These are phyloP conservation scores for Striga hermonthica DNA, from an alignment of 305 asterid species.

Conservation along the genomic window DNA sequence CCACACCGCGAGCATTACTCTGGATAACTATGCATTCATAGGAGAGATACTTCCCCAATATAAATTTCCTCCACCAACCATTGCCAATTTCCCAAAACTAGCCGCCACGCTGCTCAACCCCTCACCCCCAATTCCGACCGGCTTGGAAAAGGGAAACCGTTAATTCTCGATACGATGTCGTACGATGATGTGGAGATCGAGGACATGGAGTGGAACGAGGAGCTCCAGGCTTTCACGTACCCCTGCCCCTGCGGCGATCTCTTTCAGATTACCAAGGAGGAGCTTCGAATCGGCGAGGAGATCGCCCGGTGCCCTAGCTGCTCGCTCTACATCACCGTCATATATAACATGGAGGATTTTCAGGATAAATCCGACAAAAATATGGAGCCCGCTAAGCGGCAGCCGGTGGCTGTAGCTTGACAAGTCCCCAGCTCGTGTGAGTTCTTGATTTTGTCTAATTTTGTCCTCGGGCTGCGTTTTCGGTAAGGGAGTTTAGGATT, in stretches of 20 bases:
- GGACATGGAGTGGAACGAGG: slow-evolving; percentile 87
- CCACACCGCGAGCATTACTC: too few relatives aligned
- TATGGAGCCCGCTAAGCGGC: slow-evolving; percentile 49
- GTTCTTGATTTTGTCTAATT: slow-evolving; percentile 2
- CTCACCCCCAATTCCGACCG: too few relatives aligned
- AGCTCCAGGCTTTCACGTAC: slow-evolving; percentile 68
- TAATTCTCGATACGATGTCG: slow-evolving; percentile 27
- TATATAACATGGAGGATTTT: slow-evolving; percentile 79
- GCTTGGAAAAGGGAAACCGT: slow-evolving; percentile 20
- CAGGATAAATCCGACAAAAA: slow-evolving; percentile 45
- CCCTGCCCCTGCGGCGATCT: slow-evolving; percentile 97
- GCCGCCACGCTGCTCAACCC: too few relatives aligned
- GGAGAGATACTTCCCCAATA: too few relatives aligned
- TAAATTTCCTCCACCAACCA: neutral
- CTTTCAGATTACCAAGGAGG: slow-evolving; percentile 81
- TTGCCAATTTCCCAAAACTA: neutral
- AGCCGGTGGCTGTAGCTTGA: slow-evolving; percentile 78
- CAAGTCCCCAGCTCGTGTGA: slow-evolving; percentile 19
- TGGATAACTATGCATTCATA: too few relatives aligned
- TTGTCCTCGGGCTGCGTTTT: neutral
- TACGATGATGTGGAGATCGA: slow-evolving; percentile 90
- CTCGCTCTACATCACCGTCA: slow-evolving; percentile 74
- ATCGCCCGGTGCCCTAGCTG: slow-evolving; percentile 91
- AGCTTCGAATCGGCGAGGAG: slow-evolving; percentile 76
- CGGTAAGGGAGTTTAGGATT: neutral